Evolutionary conservation across 2,329 filamentous ascomycete genomes (phyloP), one percentile per base, ranked within the genome.

Genomic region (Hymenoscyphus linearis): DNA sequence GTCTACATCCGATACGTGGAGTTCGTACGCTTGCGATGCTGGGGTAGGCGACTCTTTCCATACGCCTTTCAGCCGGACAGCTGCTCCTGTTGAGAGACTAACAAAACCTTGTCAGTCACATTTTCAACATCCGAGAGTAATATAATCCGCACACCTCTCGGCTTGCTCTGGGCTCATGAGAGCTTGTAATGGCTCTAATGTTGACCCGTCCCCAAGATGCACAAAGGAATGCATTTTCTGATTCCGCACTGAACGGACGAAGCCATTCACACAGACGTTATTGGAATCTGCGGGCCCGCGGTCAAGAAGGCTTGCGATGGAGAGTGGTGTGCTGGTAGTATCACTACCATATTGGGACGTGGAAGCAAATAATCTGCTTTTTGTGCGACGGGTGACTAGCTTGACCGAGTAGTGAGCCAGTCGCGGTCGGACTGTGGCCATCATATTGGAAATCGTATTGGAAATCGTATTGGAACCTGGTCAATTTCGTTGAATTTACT

Each of bases 181-280:
- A 55, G 68, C 67, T 77, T 99, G 95, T 60, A 98, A 75, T 31
- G 90, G 80, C 64, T 87, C 80, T 67, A 90, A 79, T 50, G 89
- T 91, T 13, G 92, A 96, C 52, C 95, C 95, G 79, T 99, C 95
- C 12, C 88, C 88, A 58, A 98, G 80, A 62, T 91, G 85, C 58
- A 93, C 88, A 76, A 99, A 98, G 4, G 89, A 87, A 62, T 89
- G 81, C 25, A 83, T 83, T 74, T 97, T 96, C 79, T 96, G 92
- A 74, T 91, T 90, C 64, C 93, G 84, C 63, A 96, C 87, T 3
- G 91, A 93, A 65, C 90, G 85, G 60, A 97, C 82, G 77, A 89
- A 93, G 64, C 93, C 93, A 72, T 89, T 83, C 68, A 96, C 79
- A 61, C 81, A 80, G 55, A 88, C 79, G 68, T 80, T 74, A 47